Percentiles rank a stretch among this genome's conserved stretches.
phyloP scores from a whole-genome alignment of 1,284 basidiomycete genomes.

The Volvariella volvacea region DNA sequence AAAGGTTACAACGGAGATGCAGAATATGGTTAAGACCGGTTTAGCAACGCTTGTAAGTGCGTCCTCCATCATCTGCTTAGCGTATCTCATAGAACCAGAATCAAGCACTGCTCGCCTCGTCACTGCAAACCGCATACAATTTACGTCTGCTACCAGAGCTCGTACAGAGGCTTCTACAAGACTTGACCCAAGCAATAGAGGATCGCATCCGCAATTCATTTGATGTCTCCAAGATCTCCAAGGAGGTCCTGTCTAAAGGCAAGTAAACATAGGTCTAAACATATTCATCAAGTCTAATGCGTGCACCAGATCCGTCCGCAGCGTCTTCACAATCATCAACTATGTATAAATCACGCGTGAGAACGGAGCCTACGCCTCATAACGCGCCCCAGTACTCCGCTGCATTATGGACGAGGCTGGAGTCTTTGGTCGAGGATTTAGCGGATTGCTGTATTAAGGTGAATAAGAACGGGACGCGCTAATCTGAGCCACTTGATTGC shows the following conservation, averaged over 20 bases:
- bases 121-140: constrained; percentile 93
- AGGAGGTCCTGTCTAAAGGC: constrained; percentile 78
- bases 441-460: constrained; percentile 88
- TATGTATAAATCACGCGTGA: constrained; percentile 71
- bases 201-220: constrained; percentile 78
- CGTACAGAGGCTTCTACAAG: constrained; percentile 73
- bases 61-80: neutral
- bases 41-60: constrained; percentile 66
- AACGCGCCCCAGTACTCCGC: constrained; percentile 79
- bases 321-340: constrained; percentile 29
- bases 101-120: constrained; percentile 82
- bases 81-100: constrained; percentile 45
- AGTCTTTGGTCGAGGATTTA: constrained; percentile 84
- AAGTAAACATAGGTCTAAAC: constrained; percentile 6
- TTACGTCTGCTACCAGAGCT: constrained; percentile 79
- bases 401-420: constrained; percentile 79
- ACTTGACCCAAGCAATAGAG: constrained; percentile 82
- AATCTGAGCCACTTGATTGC: too few relatives aligned
- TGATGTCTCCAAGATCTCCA: constrained; percentile 80
- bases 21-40: constrained; percentile 77
- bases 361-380: constrained; percentile 79
- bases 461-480: constrained; percentile 6
- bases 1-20: constrained; percentile 79
- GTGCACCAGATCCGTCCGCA: constrained; percentile 1
- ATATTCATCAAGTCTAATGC: neutral